phyloP scores from a whole-genome alignment of 305 asterid genomes.

The Fraxinus baroniana region DNA sequence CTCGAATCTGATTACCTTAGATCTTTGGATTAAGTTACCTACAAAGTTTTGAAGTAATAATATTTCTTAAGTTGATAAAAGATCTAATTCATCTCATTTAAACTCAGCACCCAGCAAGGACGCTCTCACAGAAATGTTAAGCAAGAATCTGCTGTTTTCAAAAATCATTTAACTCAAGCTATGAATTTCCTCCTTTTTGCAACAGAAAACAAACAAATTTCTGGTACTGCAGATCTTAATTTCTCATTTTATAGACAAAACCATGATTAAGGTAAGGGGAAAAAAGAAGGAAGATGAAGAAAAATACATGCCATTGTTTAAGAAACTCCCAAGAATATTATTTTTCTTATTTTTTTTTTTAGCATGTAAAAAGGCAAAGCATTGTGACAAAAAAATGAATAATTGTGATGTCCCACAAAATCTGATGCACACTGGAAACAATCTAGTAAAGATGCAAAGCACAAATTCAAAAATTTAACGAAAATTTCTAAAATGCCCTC shows the following conservation, averaged over 20 bases:
- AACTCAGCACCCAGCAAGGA: not conserved
- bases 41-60: not conserved
- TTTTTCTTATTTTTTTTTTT: not conserved
- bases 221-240: not conserved
- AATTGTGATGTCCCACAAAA: slow-evolving; percentile 53
- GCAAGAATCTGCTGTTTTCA: not conserved
- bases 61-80: not conserved
- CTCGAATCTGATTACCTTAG: not conserved
- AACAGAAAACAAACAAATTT: not conserved
- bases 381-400: slow-evolving; percentile 43
- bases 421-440: slow-evolving; percentile 46
- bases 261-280: not conserved
- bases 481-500: slow-evolving; percentile 41
- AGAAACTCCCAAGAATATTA: not conserved
- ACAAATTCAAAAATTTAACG: slow-evolving; percentile 31
- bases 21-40: not conserved
- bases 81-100: not conserved
- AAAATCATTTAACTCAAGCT: not conserved
- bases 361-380: slow-evolving; percentile 9
- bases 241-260: not conserved
- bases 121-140: not conserved
- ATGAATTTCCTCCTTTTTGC: not conserved
- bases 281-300: not conserved
- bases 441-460: slow-evolving; percentile 52
- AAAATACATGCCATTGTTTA: not conserved